Conservation (phyloP, 2,329 filamentous ascomycete genomes). For the Mycosphaerella sp. region DNA sequence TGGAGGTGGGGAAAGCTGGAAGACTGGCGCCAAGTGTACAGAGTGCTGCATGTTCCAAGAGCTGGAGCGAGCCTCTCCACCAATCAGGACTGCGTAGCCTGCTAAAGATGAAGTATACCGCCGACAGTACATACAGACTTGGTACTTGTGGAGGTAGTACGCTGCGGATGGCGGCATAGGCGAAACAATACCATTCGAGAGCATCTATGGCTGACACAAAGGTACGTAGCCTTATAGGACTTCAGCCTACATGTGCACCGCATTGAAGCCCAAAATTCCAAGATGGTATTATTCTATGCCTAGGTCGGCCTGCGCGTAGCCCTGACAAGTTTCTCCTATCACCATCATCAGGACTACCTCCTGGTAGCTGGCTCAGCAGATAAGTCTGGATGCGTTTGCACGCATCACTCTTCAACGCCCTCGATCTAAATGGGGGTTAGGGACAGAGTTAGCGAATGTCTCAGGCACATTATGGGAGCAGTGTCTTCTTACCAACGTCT, state of each 20-base stretch:
- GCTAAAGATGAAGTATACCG: background rate
- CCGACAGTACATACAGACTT: background rate
- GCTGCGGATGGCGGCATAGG: background rate
- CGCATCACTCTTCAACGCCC: constrained; percentile 21
- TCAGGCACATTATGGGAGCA: too few species aligned
- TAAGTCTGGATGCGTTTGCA: too few species aligned
- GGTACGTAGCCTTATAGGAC: background rate
- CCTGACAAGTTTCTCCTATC: too few species aligned
- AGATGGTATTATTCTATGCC: too few species aligned
- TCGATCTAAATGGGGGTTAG: constrained; percentile 28
- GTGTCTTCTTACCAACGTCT: constrained; percentile 42
- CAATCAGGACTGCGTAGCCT: background rate
- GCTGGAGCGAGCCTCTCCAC: background rate
- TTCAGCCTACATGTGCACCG: background rate
- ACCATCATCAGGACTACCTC: too few species aligned
- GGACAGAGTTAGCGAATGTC: too few species aligned
- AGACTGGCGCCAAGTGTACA: constrained; percentile 1
- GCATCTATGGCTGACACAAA: background rate
- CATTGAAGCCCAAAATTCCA: background rate
- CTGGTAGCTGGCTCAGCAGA: too few species aligned
- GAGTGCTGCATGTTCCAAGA: constrained; percentile 1
- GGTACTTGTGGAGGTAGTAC: background rate
- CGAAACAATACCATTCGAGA: constrained; percentile 2
- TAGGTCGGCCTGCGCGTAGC: too few species aligned
- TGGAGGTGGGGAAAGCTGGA: background rate